Percentiles rank a stretch among this genome's conserved stretches.
These are phyloP conservation scores for Thecamonas trahens DNA, from an alignment of 78 protist genomes.

Conservation along the genomic window DNA sequence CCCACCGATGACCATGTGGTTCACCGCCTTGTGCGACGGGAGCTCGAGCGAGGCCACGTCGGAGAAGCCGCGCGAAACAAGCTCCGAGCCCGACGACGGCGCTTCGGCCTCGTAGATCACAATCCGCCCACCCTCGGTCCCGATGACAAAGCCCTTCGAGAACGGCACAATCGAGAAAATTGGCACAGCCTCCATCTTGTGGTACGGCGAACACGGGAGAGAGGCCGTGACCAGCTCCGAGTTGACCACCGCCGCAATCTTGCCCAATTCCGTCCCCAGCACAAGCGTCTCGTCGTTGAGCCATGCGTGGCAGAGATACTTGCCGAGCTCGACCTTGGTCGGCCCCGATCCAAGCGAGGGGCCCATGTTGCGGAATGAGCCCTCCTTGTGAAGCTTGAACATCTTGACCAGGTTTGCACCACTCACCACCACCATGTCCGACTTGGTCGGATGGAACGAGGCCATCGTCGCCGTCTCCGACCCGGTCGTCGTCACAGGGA, in stretches of 20 bases:
- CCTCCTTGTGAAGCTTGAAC: conserved; percentile 19
- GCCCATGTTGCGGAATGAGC: conserved; percentile 26
- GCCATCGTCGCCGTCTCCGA: conserved; percentile 3
- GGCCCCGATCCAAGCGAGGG: too few species aligned
- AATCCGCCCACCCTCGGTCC: conserved; percentile 21
- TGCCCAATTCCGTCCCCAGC: conserved; percentile 41
- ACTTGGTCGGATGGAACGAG: conserved; percentile 42
- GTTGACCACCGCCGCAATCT: conserved; percentile 33
- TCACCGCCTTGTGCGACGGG: too few species aligned
- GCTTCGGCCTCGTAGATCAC: conserved; percentile 30
- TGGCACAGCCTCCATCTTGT: not conserved
- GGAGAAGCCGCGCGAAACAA: not conserved
- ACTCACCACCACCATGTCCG: conserved; percentile 22
- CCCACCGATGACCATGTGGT: not conserved
- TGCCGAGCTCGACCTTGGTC: conserved; percentile 14
- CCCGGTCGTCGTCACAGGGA: too few species aligned
- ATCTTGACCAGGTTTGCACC: conserved; percentile 38
- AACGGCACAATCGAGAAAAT: not conserved
- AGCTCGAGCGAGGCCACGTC: not conserved
- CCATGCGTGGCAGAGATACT: conserved; percentile 56
- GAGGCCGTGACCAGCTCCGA: not conserved
- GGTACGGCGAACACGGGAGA: too few species aligned
- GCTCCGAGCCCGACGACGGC: not conserved
- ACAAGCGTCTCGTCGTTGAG: conserved; percentile 30
- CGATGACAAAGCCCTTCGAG: conserved; percentile 43